Conservation (phyloP, 768 basidiomycete genomes). For the Termitomyces sp. region DNA sequence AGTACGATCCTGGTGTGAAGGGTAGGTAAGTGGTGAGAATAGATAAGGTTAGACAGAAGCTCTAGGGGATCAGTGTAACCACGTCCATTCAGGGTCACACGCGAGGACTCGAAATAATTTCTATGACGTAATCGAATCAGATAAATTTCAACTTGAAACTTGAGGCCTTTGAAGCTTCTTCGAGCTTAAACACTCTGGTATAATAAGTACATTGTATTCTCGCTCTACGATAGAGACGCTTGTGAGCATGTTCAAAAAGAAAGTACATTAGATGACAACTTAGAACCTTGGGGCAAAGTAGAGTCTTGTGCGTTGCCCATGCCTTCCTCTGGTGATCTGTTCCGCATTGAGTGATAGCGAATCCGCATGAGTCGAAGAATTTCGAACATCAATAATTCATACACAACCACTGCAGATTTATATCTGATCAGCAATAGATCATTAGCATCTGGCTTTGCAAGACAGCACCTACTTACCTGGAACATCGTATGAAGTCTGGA, state of each 20-base stretch:
- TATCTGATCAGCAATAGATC: too few species aligned
- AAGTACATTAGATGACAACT: neutral
- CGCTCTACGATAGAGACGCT: neutral
- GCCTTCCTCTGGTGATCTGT: slow-evolving; percentile 28
- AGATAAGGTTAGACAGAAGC: neutral
- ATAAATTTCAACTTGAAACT: neutral
- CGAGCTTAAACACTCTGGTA: neutral
- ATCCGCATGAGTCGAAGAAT: neutral
- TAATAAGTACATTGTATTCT: neutral
- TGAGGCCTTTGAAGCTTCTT: too few species aligned
- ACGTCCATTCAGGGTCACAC: too few species aligned
- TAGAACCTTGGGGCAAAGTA: slow-evolving; percentile 29
- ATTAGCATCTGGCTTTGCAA: neutral
- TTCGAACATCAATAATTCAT: slow-evolving; percentile 10
- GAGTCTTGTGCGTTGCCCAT: slow-evolving; percentile 28
- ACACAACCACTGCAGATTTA: slow-evolving; percentile 36
- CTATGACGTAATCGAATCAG: neutral
- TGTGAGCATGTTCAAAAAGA: neutral
- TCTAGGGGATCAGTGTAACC: neutral
- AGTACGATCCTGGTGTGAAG: neutral
- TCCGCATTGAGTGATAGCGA: slow-evolving; percentile 22
- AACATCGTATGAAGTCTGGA: slow-evolving; percentile 28
- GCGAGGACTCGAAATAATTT: neutral
- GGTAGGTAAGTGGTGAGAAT: neutral
- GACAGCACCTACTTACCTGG: slow-evolving; percentile 20